A percentile compares a stretch with the other conserved stretches of the same genome.
Evolutionary conservation across 164 flowering plant species (phyloP).

Genomic region (Pachysandra terminalis): DNA sequence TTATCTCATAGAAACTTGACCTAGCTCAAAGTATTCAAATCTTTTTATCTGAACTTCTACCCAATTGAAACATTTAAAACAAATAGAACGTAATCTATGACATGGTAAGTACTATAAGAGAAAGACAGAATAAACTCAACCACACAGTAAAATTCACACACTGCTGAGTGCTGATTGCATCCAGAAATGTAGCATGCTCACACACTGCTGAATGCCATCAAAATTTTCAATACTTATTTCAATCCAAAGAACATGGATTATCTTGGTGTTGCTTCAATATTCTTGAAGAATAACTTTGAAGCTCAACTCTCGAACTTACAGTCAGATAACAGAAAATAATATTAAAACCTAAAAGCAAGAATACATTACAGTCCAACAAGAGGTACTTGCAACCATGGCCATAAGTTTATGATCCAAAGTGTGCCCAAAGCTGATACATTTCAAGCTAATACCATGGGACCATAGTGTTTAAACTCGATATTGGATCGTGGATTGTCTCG

Average conservation of each 20-base stretch:
- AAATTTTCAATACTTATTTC: no score
- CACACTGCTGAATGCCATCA: neutral
- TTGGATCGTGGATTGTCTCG: no score
- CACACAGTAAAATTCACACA: neutral
- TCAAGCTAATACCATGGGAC: no score
- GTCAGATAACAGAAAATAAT: neutral
- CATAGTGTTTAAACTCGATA: no score
- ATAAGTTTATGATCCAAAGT: neutral
- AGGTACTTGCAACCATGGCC: neutral
- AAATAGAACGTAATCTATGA: neutral
- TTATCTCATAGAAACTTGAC: neutral
- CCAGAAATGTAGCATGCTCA: no score
- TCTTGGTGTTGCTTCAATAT: neutral
- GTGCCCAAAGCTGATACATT: neutral
- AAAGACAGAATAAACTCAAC: neutral
- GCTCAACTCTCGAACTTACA: neutral
- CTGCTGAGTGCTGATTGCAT: no score
- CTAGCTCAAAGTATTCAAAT: neutral
- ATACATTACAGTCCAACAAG: neutral
- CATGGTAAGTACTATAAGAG: neutral
- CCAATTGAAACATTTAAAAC: neutral
- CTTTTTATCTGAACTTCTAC: neutral
- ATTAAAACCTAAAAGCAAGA: no score
- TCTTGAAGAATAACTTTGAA: no score
- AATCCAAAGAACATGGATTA: neutral